Conservation (phyloP, 129 eudicot genomes). For the Glebionis coronaria region DNA sequence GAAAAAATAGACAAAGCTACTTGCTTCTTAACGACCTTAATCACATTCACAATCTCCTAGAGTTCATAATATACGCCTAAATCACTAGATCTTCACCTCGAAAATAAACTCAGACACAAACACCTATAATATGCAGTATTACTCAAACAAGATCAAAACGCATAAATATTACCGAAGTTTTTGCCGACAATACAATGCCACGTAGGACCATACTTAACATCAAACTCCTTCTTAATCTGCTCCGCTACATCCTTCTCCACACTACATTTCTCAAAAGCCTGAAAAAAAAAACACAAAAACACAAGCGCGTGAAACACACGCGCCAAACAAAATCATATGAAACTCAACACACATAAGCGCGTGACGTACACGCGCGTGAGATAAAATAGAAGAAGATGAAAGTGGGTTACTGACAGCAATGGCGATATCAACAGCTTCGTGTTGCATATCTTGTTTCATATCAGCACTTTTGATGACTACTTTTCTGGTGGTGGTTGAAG, state of each 20-base stretch:
- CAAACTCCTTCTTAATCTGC: slow-evolving; percentile 88
- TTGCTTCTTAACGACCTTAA: too few relatives aligned
- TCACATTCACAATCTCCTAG: too few relatives aligned
- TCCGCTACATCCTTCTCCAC: slow-evolving; percentile 99
- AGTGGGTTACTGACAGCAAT: slow-evolving; percentile 42
- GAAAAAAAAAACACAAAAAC: not conserved
- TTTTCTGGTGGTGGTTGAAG: slow-evolving; percentile 45
- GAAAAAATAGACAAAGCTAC: too few relatives aligned
- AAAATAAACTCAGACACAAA: too few relatives aligned
- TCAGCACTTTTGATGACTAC: slow-evolving; percentile 87
- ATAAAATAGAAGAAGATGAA: not conserved
- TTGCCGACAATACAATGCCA: slow-evolving; percentile 99
- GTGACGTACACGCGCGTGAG: not conserved
- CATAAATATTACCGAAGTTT: slow-evolving; percentile 98
- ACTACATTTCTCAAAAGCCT: slow-evolving; percentile 93
- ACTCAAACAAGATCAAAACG: too few relatives aligned
- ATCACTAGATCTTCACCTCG: too few relatives aligned
- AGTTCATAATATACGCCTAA: too few relatives aligned
- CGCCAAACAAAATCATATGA: not conserved
- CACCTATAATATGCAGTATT: too few relatives aligned
- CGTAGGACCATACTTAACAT: slow-evolving; percentile 90
- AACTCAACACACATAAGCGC: too few relatives aligned
- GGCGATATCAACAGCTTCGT: slow-evolving; percentile 87
- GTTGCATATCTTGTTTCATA: slow-evolving; percentile 84
- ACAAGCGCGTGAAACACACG: not conserved